Base-by-base conservation (phyloP, 1,139 yeast species). In the Debaryomyces coudertii region DNA sequence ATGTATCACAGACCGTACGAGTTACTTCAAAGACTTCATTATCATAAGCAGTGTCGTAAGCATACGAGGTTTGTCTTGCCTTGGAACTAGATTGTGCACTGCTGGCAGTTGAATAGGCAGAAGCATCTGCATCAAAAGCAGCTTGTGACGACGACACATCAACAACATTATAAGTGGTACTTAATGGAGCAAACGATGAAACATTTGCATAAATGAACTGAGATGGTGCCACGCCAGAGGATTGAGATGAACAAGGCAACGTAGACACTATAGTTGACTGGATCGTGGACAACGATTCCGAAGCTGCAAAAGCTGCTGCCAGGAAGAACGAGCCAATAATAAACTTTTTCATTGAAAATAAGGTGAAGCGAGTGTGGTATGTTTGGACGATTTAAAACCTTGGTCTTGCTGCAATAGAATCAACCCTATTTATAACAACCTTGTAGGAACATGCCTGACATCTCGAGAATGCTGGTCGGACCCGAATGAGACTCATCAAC, bases 1-100 rank as follows among this genome's bases (percentile, higher is more conserved):
- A 53, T 7, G 51, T 49, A 43, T 63, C 65, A 56, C 79, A 74
- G 16, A 71, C 62, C 24, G 79, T 74, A 43, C 55, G 60, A 20
- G 74, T 65, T 28, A 63, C 64, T 41, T 64, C 59, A 38, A 57
- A 52, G 5, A 53, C 41, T 28, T 56, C 60, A 31, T 57, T 53
- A 40, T 59, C 61, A 28, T 64, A 56, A 18, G 60, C 69, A 30
- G 73, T 68, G 41, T 62, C 72, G 42, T 56, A 54, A 35, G 60
- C 69, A 51, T 66, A 68, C 42, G 61, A 52, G 35, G 72, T 68
- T 11, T 62, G 47, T 49, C 51, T 56, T 7, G 46, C 42, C 28
- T 58, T 49, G 22, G 53, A 38, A n/a, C 53, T 39, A n/a, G 55
- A 25, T 12, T 28, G 31, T 12, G 31, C 18, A 2, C 8, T 12